Evolutionary conservation across 768 basidiomycete species (phyloP), one percentile per base, ranked within the genome.

Genomic region (Lactarius akahatsu): DNA sequence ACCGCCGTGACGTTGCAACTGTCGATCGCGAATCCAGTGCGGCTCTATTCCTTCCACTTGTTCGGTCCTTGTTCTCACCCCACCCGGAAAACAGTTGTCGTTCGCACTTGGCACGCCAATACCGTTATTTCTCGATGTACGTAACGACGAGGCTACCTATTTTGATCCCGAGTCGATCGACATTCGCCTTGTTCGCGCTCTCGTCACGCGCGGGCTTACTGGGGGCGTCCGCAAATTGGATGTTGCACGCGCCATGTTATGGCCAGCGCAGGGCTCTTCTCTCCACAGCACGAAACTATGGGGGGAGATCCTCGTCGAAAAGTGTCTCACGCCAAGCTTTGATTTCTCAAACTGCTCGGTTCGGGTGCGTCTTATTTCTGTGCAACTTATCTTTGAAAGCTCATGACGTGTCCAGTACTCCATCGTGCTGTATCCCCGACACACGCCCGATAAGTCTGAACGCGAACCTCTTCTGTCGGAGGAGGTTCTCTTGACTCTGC

Each of bases 401-500:
- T 66, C 45, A 66, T 54, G 30, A 54, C 26, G 16, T 36, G 11
- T 34, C 16, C 66, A 67, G 66, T 67, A 67, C 40, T 38, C 62
- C 6, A 56, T 67, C 36, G 62, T 40, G 52, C 34, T 67, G 11
- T 63, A 67, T 40, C 62, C 58, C 28, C 30, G 15, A 16, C 57
- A 41, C 10, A 15, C 47, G 8, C 57, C 47, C n/a, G 61, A 58
- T 20, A n/a, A 43, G n/a, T 28, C 28, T 9, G 45, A 66, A 26
- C 18, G 2, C 10, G 28, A 41, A 60, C 13, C 74, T 45, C 5
- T 69, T 57, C 70, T 55, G 59, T 61, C 63, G 63, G 69, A 28
- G 75, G 71, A n/a, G 77, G 34, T 67, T 20, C 3, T 59, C 20
- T 62, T 69, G 71, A 57, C 52, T 1, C n/a, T 71, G 47, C 36